Evolutionary conservation across 106 monocot species (phyloP).

Genomic region (Apostasia shenzhenica): DNA sequence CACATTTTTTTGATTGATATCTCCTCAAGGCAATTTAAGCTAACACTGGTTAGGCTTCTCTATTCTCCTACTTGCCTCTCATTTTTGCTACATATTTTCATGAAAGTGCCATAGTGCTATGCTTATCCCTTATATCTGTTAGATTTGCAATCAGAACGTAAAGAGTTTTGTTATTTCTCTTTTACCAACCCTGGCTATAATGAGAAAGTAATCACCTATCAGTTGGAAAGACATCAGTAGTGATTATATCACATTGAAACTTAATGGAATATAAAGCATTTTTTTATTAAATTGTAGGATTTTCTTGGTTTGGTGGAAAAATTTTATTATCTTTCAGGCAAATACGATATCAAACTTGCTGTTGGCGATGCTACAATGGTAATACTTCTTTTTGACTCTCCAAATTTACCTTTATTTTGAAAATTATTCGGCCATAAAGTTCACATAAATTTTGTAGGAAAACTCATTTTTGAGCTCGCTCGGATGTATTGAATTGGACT

Average conservation of each 20-base stretch:
- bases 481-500: conserved; percentile 75
- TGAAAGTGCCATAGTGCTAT: neutral
- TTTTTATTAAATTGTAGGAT: conserved; percentile 36
- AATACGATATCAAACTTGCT: conserved; percentile 77
- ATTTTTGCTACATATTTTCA: neutral
- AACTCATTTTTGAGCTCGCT: conserved; percentile 65
- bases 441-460: conserved; percentile 42
- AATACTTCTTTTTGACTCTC: conserved; percentile 5
- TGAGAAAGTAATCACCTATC: too few species aligned
- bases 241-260: too few species aligned
- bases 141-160: too few species aligned
- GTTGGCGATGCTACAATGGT: conserved; percentile 96
- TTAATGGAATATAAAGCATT: neutral
- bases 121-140: too few species aligned
- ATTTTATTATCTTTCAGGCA: conserved; percentile 91
- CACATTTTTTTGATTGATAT: conserved; percentile 77
- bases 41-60: conserved; percentile 54
- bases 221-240: too few species aligned
- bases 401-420: neutral
- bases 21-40: conserved; percentile 61
- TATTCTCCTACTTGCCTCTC: neutral
- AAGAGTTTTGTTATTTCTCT: too few species aligned
- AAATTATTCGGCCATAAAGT: neutral
- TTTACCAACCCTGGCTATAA: too few species aligned
- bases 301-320: conserved; percentile 94